These are phyloP conservation scores for Dimocarpus longan DNA, from an alignment of 345 rosid genomes.

Conservation along the genomic window DNA sequence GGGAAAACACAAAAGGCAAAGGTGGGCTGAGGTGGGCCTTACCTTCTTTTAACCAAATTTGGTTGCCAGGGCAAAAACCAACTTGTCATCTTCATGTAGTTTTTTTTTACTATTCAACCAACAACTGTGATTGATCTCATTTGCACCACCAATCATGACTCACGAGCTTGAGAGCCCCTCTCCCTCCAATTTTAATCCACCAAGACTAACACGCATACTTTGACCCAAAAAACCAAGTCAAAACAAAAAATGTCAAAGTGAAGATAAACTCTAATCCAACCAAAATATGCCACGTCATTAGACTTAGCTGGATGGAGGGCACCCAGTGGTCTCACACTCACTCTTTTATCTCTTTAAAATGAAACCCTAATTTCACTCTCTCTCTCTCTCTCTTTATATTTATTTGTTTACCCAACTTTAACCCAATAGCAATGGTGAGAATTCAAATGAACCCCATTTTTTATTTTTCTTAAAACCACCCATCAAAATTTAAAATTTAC, in stretches of 20 bases:
- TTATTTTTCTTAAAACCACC: not conserved
- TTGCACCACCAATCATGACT: not conserved
- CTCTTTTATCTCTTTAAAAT: slow-evolving; percentile 8
- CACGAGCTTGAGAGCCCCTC: too few species aligned
- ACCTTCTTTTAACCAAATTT: slow-evolving; percentile 18
- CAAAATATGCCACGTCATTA: slow-evolving; percentile 21
- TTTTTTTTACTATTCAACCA: slow-evolving; percentile 6
- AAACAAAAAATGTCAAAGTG: slow-evolving; percentile 26
- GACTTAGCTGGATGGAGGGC: slow-evolving; percentile 21
- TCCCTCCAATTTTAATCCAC: not conserved
- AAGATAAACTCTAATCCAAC: slow-evolving; percentile 17
- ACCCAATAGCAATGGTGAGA: not conserved
- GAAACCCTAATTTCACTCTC: slow-evolving; percentile 18
- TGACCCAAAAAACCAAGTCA: slow-evolving; percentile 21
- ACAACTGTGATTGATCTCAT: not conserved
- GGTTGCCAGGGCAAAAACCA: slow-evolving; percentile 23
- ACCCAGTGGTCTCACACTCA: slow-evolving; percentile 12
- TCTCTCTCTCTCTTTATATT: not conserved
- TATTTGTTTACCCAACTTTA: not conserved
- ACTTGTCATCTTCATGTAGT: slow-evolving; percentile 6
- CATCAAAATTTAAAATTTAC: slow-evolving; percentile 14
- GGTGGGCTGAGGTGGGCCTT: slow-evolving; percentile 26
- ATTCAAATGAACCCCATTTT: slow-evolving; percentile 1
- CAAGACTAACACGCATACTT: slow-evolving; percentile 17
- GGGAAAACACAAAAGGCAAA: slow-evolving; percentile 17